Conservation (phyloP, 192 early-diverging fungal species). For the Phycomyces nitens region DNA sequence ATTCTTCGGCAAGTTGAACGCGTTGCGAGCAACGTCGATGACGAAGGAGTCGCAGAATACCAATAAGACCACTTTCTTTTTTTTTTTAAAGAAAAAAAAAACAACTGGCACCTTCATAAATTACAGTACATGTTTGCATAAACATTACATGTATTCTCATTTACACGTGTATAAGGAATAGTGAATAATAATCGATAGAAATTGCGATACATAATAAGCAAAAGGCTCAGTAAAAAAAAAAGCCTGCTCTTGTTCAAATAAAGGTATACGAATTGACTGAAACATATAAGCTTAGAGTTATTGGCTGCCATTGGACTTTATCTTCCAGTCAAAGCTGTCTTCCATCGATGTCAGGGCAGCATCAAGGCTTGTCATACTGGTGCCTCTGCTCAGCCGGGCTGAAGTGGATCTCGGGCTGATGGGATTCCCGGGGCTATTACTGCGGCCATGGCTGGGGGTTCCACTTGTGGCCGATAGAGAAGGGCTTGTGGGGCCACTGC, state of each 20-base stretch:
- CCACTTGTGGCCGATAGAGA: neutral
- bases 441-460: constrained; percentile 8
- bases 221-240: too few relatives aligned
- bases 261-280: too few relatives aligned
- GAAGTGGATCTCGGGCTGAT: neutral
- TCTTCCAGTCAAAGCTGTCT: neutral
- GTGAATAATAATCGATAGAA: neutral
- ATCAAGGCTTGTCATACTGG: constrained; percentile 29
- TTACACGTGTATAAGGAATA: neutral
- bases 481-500: constrained; percentile 4
- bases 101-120: too few relatives aligned
- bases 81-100: too few relatives aligned
- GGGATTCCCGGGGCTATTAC: neutral
- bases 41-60: constrained; percentile 5
- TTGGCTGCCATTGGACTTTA: neutral
- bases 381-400: constrained; percentile 21
- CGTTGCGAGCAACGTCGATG: constrained; percentile 16
- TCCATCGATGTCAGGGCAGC: constrained; percentile 26
- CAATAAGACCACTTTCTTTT: neutral
- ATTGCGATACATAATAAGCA: neutral
- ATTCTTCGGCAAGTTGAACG: constrained; percentile 18
- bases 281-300: too few relatives aligned
- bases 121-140: too few relatives aligned
- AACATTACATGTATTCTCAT: neutral
- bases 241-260: too few relatives aligned